A percentile compares a stretch with the other conserved stretches of the same genome.
Conservation (phyloP, 495 filamentous ascomycete genomes). For the Xylaria nigripes region DNA sequence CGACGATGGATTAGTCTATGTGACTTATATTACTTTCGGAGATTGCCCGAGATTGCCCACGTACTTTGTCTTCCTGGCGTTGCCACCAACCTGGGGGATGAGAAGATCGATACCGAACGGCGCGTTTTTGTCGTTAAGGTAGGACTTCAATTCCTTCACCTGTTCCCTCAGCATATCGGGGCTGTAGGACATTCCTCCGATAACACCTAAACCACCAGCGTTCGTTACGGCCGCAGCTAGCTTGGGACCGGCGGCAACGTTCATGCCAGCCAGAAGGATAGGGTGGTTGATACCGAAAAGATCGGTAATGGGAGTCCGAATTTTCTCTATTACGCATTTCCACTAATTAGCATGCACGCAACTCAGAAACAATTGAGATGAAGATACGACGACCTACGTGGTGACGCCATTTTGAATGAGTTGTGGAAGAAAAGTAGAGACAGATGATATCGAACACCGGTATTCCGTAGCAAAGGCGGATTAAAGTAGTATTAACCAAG, state of each 20-base stretch:
- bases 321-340: slow-evolving; percentile 53
- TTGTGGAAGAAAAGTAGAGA: not conserved
- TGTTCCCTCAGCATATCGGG: slow-evolving; percentile 95
- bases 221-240: slow-evolving; percentile 96
- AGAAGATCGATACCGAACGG: slow-evolving; percentile 96
- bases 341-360: slow-evolving; percentile 14
- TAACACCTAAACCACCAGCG: slow-evolving; percentile 91
- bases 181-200: slow-evolving; percentile 94
- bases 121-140: slow-evolving; percentile 87
- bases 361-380: not conserved
- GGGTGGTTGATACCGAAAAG: slow-evolving; percentile 97
- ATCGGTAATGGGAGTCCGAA: slow-evolving; percentile 85
- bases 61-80: slow-evolving; percentile 90
- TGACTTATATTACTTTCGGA: not conserved
- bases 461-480: too few relatives aligned
- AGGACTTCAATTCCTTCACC: slow-evolving; percentile 87
- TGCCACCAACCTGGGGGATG: slow-evolving; percentile 88
- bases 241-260: slow-evolving; percentile 95
- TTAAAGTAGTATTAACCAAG: too few relatives aligned
- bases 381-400: slow-evolving; percentile 51
- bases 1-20: slow-evolving; percentile 6
- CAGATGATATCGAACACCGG: too few relatives aligned
- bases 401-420: slow-evolving; percentile 61
- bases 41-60: slow-evolving; percentile 12
- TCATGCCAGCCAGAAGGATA: slow-evolving; percentile 94